Conservation (phyloP, 2,329 filamentous ascomycete genomes). For the Penicillium janthinellum region DNA sequence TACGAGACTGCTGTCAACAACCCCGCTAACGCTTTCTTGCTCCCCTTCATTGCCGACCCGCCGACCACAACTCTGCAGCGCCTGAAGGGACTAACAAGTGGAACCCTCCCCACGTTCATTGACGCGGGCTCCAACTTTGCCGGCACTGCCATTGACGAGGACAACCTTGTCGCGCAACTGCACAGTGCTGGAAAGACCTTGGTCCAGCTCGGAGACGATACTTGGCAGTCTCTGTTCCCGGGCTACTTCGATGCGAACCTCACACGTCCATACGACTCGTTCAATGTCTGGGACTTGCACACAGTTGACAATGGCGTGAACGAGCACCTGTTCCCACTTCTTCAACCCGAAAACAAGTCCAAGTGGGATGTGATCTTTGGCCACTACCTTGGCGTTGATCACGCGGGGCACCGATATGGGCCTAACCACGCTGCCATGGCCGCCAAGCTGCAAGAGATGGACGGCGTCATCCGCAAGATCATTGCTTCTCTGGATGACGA, state of each 20-base stretch:
- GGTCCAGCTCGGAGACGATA: slow-evolving; percentile 96
- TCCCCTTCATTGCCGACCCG: slow-evolving; percentile 95
- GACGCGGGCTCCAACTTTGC: slow-evolving; percentile 95
- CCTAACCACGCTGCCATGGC: slow-evolving; percentile 91
- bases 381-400: slow-evolving; percentile 92
- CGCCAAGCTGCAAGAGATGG: slow-evolving; percentile 89
- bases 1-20: slow-evolving; percentile 75
- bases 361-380: slow-evolving; percentile 95
- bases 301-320: slow-evolving; percentile 95
- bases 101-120: slow-evolving; percentile 90
- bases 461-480: slow-evolving; percentile 72
- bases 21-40: slow-evolving; percentile 81
- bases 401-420: slow-evolving; percentile 94
- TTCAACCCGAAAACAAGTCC: slow-evolving; percentile 64
- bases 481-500: slow-evolving; percentile 74
- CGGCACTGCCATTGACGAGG: slow-evolving; percentile 92
- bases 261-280: slow-evolving; percentile 89
- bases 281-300: slow-evolving; percentile 97
- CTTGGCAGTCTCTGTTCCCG: slow-evolving; percentile 91
- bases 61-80: slow-evolving; percentile 91
- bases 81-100: slow-evolving; percentile 91
- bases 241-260: slow-evolving; percentile 88
- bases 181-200: slow-evolving; percentile 70
- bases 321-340: slow-evolving; percentile 77
- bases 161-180: slow-evolving; percentile 71